Conservation (phyloP, 768 basidiomycete genomes). For the Xanthoconium stramineum region DNA sequence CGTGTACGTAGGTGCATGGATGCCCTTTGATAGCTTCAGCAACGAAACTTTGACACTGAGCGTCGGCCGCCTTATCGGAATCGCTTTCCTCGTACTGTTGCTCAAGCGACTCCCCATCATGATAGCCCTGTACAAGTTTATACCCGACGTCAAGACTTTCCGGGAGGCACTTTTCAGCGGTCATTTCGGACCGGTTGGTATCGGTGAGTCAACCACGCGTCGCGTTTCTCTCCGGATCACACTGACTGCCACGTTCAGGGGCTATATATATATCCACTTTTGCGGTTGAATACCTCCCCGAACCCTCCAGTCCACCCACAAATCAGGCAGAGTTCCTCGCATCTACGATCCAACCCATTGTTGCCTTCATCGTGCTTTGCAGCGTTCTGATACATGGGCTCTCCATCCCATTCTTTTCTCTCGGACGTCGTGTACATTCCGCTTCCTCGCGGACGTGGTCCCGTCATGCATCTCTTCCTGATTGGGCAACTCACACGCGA, state of each 20-base stretch:
- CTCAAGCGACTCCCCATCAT: conserved; percentile 83
- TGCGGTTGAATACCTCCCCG: conserved; percentile 59
- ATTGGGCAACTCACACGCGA: conserved; percentile 80
- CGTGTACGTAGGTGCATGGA: conserved; percentile 96
- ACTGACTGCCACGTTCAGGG: conserved; percentile 38
- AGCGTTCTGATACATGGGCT: conserved; percentile 87
- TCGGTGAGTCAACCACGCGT: conserved; percentile 42
- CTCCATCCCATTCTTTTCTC: conserved; percentile 92
- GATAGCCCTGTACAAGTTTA: conserved; percentile 82
- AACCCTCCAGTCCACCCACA: conserved; percentile 41
- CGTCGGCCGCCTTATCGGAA: conserved; percentile 81
- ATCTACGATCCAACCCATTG: conserved; percentile 85
- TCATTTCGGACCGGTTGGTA: conserved; percentile 89
- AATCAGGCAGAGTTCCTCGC: conserved; percentile 64
- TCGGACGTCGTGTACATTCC: conserved; percentile 87
- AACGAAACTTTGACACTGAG: conserved; percentile 63
- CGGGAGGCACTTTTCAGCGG: conserved; percentile 93
- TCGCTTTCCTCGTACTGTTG: conserved; percentile 78
- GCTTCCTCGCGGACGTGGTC: conserved; percentile 83
- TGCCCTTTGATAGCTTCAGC: conserved; percentile 84
- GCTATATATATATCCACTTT: conserved; percentile 93
- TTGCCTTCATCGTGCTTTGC: conserved; percentile 90
- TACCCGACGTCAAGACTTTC: conserved; percentile 94
- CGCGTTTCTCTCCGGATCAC: neutral
- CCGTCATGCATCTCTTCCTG: conserved; percentile 66